phyloP scores from a whole-genome alignment of 305 asterid species.

The Solanum hybrid region DNA sequence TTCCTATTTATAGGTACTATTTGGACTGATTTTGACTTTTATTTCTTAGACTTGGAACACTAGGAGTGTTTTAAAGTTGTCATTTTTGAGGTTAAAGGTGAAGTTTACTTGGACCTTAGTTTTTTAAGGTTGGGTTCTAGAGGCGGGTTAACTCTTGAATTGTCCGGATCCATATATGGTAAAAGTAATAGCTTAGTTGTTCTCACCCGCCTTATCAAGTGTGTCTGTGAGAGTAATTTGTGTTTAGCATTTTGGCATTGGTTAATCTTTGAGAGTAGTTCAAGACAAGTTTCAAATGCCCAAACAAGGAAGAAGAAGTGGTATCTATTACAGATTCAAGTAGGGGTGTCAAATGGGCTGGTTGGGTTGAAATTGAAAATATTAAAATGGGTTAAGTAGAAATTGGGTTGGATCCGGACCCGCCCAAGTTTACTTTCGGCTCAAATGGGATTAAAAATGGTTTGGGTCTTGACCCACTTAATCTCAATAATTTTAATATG shows the following conservation, averaged over 20 bases:
- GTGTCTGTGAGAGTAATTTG: fast-evolving
- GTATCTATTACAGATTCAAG: not conserved
- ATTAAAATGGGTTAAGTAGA: too few relatives aligned
- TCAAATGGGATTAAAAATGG: too few relatives aligned
- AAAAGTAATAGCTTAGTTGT: not conserved
- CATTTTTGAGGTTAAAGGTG: not conserved
- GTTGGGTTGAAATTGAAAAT: too few relatives aligned
- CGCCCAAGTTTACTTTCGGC: too few relatives aligned
- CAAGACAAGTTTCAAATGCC: not conserved
- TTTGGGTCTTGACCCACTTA: too few relatives aligned
- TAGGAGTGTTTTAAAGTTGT: not conserved
- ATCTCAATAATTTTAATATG: too few relatives aligned
- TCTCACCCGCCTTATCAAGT: not conserved
- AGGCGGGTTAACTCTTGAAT: not conserved
- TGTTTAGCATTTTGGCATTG: not conserved
- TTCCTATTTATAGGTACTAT: not conserved
- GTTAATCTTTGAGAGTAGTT: not conserved
- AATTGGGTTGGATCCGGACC: too few relatives aligned
- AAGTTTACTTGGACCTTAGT: not conserved
- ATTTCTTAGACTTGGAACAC: not conserved
- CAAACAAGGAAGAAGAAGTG: not conserved
- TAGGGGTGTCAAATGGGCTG: too few relatives aligned
- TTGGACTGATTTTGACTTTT: not conserved
- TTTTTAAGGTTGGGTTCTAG: not conserved
- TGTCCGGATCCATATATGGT: fast-evolving